Percentiles rank a stretch among this genome's conserved stretches.
These are phyloP conservation scores for Cordyceps tenuipes DNA, from an alignment of 2,329 filamentous ascomycete species.

Conservation along the genomic window DNA sequence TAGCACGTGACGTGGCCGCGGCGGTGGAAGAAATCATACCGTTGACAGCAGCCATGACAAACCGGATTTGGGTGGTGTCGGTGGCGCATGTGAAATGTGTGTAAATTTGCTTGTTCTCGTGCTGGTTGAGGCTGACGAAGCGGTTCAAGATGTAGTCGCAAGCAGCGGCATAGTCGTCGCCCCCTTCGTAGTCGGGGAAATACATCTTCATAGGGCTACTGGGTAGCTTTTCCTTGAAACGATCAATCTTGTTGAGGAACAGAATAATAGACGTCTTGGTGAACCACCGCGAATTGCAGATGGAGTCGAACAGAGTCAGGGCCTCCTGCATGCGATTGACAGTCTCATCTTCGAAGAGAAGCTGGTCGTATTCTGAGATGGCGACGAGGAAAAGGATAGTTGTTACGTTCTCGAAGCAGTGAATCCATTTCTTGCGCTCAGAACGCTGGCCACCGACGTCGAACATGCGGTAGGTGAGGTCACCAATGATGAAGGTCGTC, in stretches of 20 bases:
- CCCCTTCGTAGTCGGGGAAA: constrained; percentile 88
- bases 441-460: constrained; percentile 93
- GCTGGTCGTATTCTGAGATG: constrained; percentile 94
- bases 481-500: constrained; percentile 90
- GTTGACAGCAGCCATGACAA: constrained; percentile 99
- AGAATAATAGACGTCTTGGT: constrained; percentile 83
- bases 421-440: constrained; percentile 98
- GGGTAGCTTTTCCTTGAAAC: constrained; percentile 79
- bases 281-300: constrained; percentile 86
- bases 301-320: constrained; percentile 76
- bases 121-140: constrained; percentile 96
- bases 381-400: constrained; percentile 95
- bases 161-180: constrained; percentile 87
- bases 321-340: constrained; percentile 93
- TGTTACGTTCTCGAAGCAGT: constrained; percentile 97
- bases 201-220: constrained; percentile 81
- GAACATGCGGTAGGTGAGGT: constrained; percentile 95
- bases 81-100: constrained; percentile 99
- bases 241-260: constrained; percentile 85
- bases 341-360: constrained; percentile 92
- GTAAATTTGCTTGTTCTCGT: constrained; percentile 99
- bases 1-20: neutral
- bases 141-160: constrained; percentile 99
- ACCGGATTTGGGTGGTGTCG: constrained; percentile 96
- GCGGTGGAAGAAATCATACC: constrained; percentile 47